phyloP scores from a whole-genome alignment of 208 protist species.

The Trypanosoma cruzi region DNA sequence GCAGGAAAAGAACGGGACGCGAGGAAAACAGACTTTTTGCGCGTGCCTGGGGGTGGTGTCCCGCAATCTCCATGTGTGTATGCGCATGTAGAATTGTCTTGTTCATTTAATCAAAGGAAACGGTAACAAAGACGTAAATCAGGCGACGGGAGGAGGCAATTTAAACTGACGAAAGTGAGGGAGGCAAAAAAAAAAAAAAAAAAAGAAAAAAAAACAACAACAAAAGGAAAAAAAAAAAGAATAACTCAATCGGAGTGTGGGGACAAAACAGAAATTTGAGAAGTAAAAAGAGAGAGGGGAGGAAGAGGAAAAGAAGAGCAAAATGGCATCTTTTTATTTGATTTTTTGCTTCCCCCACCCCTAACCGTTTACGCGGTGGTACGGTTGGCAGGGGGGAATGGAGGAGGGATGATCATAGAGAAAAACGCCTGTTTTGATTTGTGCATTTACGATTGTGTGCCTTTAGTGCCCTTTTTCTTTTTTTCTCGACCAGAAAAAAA shows the following conservation, averaged over 20 bases:
- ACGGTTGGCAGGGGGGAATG: neutral
- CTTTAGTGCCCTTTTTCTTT: neutral
- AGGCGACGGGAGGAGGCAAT: too few relatives aligned
- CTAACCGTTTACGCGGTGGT: neutral
- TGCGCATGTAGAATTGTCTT: neutral
- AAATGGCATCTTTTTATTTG: too few relatives aligned
- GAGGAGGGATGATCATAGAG: neutral
- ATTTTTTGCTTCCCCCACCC: slow-evolving; percentile 9
- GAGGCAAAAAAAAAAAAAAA: neutral
- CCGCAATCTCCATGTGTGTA: neutral
- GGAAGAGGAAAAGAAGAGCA: neutral
- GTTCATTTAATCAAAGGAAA: neutral
- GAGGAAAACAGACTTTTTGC: neutral
- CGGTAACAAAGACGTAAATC: neutral
- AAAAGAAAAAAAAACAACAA: neutral
- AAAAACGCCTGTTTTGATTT: neutral
- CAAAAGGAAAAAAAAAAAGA: slow-evolving; percentile 10
- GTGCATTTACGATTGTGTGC: neutral
- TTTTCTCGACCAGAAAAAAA: neutral
- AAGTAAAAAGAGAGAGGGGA: neutral
- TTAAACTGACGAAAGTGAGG: neutral
- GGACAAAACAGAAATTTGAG: neutral
- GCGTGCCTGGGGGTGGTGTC: neutral
- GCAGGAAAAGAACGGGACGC: too few relatives aligned
- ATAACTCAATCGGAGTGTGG: neutral